These are phyloP conservation scores for Primulina huaijiensis DNA, from an alignment of 257 asterid genomes.

Conservation along the genomic window DNA sequence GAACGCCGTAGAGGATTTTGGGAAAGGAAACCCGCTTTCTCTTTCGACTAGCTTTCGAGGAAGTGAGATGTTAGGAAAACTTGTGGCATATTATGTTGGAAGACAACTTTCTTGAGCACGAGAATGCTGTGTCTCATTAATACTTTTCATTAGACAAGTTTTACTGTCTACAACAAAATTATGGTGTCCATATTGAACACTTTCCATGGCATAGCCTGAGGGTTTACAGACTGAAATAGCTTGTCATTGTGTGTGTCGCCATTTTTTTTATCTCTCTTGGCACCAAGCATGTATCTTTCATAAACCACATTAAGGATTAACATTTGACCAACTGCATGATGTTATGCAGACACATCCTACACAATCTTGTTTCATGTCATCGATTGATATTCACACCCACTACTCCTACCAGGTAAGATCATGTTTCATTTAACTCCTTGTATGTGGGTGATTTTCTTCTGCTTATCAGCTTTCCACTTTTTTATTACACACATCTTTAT, in stretches of 20 bases:
- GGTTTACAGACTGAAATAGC: conserved; percentile 4
- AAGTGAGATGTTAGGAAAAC: background rate
- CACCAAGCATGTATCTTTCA: conserved; percentile 8
- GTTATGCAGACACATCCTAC: conserved; percentile 96
- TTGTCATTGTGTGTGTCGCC: background rate
- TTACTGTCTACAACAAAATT: background rate
- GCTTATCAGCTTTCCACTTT: background rate
- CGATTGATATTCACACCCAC: conserved; percentile 94
- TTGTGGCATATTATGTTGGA: background rate
- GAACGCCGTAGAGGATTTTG: background rate
- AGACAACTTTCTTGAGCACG: background rate
- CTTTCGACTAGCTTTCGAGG: background rate
- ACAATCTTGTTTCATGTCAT: conserved; percentile 98
- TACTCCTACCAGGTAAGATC: conserved; percentile 83
- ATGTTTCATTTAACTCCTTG: conserved; percentile 13
- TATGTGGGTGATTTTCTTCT: conserved; percentile 6
- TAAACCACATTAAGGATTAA: conserved; percentile 14
- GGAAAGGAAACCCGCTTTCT: background rate
- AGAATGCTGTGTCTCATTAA: background rate
- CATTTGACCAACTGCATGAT: conserved; percentile 25
- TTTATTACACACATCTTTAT: conserved; percentile 16
- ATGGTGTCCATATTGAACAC: background rate
- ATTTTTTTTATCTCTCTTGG: background rate
- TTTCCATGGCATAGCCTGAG: background rate
- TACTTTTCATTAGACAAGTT: background rate